Percentiles rank a stretch among this genome's conserved stretches.
Evolutionary conservation across 2,329 filamentous ascomycete species (phyloP).

Genomic region (Paraconiothyrium brasiliense): DNA sequence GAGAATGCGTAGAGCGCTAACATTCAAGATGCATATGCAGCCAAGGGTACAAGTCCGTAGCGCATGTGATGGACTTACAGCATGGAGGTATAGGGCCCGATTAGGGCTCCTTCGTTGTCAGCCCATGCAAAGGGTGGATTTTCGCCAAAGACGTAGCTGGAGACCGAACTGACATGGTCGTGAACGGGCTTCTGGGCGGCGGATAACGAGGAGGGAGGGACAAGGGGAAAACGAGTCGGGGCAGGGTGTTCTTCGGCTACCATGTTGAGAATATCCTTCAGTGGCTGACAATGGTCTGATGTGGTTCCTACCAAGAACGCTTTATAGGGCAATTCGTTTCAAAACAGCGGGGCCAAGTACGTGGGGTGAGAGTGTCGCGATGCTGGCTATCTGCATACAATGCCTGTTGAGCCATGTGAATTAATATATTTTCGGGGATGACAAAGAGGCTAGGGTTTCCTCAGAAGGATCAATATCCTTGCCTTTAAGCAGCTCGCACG

Average conservation of each 20-base stretch:
- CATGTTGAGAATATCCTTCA: background rate
- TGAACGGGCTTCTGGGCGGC: constrained; percentile 1
- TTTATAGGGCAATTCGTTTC: background rate
- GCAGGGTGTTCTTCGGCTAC: background rate
- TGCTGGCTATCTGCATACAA: no score
- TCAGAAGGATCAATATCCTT: background rate
- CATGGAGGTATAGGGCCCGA: background rate
- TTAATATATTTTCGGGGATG: no score
- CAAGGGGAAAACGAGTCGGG: background rate
- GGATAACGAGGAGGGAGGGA: background rate
- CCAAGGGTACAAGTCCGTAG: background rate
- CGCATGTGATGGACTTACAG: constrained; percentile 2
- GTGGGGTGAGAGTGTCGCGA: no score
- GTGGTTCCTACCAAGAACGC: background rate
- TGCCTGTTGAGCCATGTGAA: no score
- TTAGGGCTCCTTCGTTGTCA: background rate
- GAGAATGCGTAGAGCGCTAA: background rate
- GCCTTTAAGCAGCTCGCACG: background rate
- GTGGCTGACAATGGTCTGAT: background rate
- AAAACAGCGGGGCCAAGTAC: background rate
- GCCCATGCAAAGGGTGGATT: constrained; percentile 1
- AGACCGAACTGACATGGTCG: constrained; percentile 2
- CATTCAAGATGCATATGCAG: background rate
- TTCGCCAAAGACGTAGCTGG: background rate
- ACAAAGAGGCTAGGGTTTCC: no score